Evolutionary conservation across 2,329 filamentous ascomycete species (phyloP), one percentile per base, ranked within the genome.

Genomic region (Aschersonia sp.): DNA sequence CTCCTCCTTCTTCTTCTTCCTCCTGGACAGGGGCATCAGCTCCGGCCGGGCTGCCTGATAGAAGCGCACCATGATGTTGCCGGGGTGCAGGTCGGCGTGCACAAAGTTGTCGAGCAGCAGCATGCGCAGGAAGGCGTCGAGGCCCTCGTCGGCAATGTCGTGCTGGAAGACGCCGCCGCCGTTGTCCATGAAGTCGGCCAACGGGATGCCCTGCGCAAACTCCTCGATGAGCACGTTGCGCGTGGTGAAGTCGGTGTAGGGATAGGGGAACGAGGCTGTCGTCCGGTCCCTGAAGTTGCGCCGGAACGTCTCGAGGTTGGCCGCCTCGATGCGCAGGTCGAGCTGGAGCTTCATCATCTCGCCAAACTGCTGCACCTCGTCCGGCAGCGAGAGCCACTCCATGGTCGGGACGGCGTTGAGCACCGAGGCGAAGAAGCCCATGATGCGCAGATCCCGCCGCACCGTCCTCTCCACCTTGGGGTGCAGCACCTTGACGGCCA

Each of bases 31-130:
- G 42, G 63, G 48, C 4, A 57, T 60, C 1, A 94, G 68, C 45
- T 83, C 77, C 0, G 90, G 76, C 51, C 82, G 75, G 11, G 81
- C 79, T 0, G 89, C 81, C 58, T 90, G 81, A 66, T 97, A 95
- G 69, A 98, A 98, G 52, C 94, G 87, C 44, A 98, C 90, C 89
- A 98, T 97, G 66, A 98, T 97, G 62, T 98, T 98, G 30, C 92
- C 92, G 0, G 92, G 92, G 61, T 98, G 92, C 32, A 98, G 69
- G 61, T 98, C 92, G 5, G 92, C 90, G 60, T 98, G 92, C 30
- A 95, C 83, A 62, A 98, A 98, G 62, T 98, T 98, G 64, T 98
- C 92, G 40, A 98, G 83, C 10, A 98, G 74, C 12, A 98, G 70
- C 92, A 98, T 98, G 58, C 89, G 87, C 45, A 98, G 68, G 64